Evolutionary conservation across 148 eudicot species (phyloP).

Genomic region (Limonium bicolor): DNA sequence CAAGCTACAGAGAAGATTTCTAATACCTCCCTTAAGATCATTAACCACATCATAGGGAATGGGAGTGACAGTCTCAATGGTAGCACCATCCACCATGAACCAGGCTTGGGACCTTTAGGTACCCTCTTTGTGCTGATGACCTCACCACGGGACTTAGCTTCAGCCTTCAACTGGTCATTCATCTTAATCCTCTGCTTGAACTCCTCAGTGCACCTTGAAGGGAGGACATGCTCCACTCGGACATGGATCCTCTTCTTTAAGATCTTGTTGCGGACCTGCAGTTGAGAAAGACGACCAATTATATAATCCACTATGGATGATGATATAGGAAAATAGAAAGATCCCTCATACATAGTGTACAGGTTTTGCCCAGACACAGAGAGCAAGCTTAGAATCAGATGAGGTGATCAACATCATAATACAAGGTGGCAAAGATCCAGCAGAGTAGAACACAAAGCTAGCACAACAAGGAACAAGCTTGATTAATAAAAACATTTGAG

Average conservation of each 20-base stretch:
- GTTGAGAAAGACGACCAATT: too few relatives aligned
- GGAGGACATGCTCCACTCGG: constrained; percentile 41
- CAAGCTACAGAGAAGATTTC: too few relatives aligned
- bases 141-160: constrained; percentile 38
- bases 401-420: too few relatives aligned
- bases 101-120: constrained; percentile 46
- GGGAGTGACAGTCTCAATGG: constrained; percentile 45
- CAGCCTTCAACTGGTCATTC: constrained; percentile 50
- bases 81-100: constrained; percentile 43
- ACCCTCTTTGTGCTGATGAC: constrained; percentile 56
- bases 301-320: too few relatives aligned
- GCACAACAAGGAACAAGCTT: too few relatives aligned
- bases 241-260: constrained; percentile 47
- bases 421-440: too few relatives aligned
- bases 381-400: too few relatives aligned
- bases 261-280: constrained; percentile 39
- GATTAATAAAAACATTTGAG: too few relatives aligned
- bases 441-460: too few relatives aligned
- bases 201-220: constrained; percentile 46
- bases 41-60: constrained; percentile 57
- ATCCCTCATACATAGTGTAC: too few relatives aligned
- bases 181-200: constrained; percentile 27
- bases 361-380: too few relatives aligned
- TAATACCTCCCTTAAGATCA: constrained; percentile 55
- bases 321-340: too few relatives aligned